A percentile compares a stretch with the other conserved stretches of the same genome.
These are phyloP conservation scores for Marasmius sp. DNA, from an alignment of 1,284 basidiomycete species.

Conservation along the genomic window DNA sequence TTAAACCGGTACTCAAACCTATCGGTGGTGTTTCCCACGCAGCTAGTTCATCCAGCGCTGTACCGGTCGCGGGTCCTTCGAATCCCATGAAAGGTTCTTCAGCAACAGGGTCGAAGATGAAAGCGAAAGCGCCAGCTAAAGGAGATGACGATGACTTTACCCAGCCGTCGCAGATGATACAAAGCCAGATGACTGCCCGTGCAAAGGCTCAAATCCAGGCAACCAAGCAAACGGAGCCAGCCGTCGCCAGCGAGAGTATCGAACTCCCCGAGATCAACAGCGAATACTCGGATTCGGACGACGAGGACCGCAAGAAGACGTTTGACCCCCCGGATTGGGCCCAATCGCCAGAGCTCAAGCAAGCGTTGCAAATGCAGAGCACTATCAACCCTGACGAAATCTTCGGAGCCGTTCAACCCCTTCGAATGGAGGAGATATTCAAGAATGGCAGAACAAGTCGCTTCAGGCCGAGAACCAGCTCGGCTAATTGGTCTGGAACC, in stretches of 20 bases:
- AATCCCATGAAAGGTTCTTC: constrained; percentile 6
- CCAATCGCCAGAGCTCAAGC: constrained; percentile 81
- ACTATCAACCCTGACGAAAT: constrained; percentile 89
- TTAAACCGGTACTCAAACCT: constrained; percentile 37
- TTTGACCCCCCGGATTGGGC: constrained; percentile 85
- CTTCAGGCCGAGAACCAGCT: constrained; percentile 87
- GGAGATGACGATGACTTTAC: constrained; percentile 46
- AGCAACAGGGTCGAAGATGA: constrained; percentile 31
- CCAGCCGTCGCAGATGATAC: constrained; percentile 62
- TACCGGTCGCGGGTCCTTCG: background rate
- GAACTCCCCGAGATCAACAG: constrained; percentile 92
- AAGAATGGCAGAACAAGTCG: constrained; percentile 64
- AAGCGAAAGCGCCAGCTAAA: constrained; percentile 41
- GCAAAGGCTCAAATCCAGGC: constrained; percentile 67
- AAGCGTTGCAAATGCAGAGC: constrained; percentile 78
- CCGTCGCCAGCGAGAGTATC: constrained; percentile 74
- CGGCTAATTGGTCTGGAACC: constrained; percentile 89
- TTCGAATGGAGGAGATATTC: constrained; percentile 88
- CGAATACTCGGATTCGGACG: constrained; percentile 94
- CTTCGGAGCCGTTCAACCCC: constrained; percentile 82
- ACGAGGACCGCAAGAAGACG: constrained; percentile 73
- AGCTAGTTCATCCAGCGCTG: constrained; percentile 6
- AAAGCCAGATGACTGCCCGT: constrained; percentile 67
- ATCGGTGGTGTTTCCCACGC: constrained; percentile 22
- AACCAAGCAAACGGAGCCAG: constrained; percentile 48